Base-by-base conservation (phyloP, 108 stramenopile species). In the Fragilaria crotonensis region DNA sequence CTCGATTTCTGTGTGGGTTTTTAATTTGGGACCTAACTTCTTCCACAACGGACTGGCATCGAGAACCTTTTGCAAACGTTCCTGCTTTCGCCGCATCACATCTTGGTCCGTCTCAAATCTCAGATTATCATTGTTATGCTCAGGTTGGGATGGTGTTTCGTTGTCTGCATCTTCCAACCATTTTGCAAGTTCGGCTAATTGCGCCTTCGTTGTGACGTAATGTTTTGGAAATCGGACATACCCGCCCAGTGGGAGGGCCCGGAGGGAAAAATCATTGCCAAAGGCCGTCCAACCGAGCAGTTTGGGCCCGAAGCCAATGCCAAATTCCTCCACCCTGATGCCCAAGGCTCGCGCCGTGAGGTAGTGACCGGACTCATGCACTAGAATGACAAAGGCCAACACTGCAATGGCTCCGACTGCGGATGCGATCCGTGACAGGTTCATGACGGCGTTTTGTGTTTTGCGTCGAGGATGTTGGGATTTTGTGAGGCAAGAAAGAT, bases 211-310 rank as follows among this genome's bases (percentile, higher is more conserved):
- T 19, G 60, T 58, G 46, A 89, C 77, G 68, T 89, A 93, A 58
- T 89, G 87, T 63, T 87, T 83, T 19, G 91, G 91, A 63, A 93
- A 93, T 25, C 81, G 72, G 2, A 93, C 91, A 51, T 84, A 93
- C 2, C 91, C 91, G 23, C 91, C 91, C 20, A 93, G 48, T 0
- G 91, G 91, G 0, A 93, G 20, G 0, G 79, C 81, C 0, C 91
- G 60, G 3, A 93, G 60, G 51, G 77, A 83, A 64, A 89, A 93
- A 67, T 83, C 84, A 47, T 78, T 66, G 25, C 76, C 76, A 36
- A 67, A 52, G 1, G 68, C 74, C 55, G 73, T 59, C 44, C 79
- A 71, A 0, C 85, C 81, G 25, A 74, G 5, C 0, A 89, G 53
- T 27, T 83, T 66, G 32, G 91, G 91, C 25, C 91, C 91, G 31